Evolutionary conservation across 2,329 filamentous ascomycete genomes (phyloP).

Genomic region (Pezicula carpinea): DNA sequence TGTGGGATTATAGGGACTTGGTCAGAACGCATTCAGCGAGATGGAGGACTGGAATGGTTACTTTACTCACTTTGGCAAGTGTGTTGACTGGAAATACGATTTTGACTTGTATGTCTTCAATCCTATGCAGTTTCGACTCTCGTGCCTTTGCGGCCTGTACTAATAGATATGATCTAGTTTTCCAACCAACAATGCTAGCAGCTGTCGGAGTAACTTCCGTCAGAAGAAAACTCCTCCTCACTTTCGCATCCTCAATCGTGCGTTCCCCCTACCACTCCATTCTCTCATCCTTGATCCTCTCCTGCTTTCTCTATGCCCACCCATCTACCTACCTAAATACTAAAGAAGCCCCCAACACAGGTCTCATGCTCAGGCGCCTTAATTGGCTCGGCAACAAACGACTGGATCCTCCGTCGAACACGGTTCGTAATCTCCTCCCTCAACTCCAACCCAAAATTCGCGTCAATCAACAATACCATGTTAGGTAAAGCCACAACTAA

Average conservation of each 20-base stretch:
- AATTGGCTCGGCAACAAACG: conserved; percentile 10
- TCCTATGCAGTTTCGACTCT: background rate
- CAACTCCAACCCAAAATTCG: too few species aligned
- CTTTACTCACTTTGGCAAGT: conserved; percentile 10
- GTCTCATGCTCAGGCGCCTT: conserved; percentile 13
- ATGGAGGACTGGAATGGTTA: conserved; percentile 35
- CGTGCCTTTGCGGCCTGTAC: too few species aligned
- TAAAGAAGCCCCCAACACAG: background rate
- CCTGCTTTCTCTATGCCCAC: too few species aligned
- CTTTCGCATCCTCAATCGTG: conserved; percentile 12
- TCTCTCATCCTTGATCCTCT: too few species aligned
- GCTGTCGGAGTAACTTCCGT: conserved; percentile 9
- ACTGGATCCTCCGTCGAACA: conserved; percentile 9
- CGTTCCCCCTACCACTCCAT: background rate
- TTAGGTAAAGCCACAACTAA: background rate
- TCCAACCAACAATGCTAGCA: conserved; percentile 10
- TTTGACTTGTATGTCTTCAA: conserved; percentile 8
- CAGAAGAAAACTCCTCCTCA: conserved; percentile 9
- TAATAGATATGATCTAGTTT: conserved; percentile 1
- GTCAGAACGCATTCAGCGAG: conserved; percentile 40
- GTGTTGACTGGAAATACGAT: conserved; percentile 9
- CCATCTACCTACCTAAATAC: background rate
- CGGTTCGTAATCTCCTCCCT: background rate
- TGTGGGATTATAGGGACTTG: conserved; percentile 53
- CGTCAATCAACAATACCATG: too few species aligned